A percentile compares a stretch with the other conserved stretches of the same genome.
phyloP scores from a whole-genome alignment of 2,329 filamentous ascomycete species.

The Claviceps spartinae region DNA sequence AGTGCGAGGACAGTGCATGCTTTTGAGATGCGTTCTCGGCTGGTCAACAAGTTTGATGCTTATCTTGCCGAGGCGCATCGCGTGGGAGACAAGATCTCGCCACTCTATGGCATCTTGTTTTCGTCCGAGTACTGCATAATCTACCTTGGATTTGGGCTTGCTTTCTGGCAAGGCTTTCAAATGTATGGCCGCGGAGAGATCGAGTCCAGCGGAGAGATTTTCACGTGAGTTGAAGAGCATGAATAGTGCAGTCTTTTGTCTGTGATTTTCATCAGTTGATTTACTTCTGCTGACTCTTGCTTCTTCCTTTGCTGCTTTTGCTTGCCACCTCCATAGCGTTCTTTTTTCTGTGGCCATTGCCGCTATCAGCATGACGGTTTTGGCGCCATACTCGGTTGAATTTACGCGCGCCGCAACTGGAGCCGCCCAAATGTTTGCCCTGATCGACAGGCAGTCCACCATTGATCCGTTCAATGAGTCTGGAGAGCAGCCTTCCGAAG shows the following conservation, averaged over 20 bases:
- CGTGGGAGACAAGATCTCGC: conserved; percentile 24
- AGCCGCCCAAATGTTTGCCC: conserved; percentile 10
- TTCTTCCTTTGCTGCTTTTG: neutral
- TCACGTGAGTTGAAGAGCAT: conserved; percentile 17
- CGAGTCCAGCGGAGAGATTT: conserved; percentile 22
- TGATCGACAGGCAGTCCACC: neutral
- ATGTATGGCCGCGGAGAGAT: conserved; percentile 23
- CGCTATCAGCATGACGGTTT: conserved; percentile 20
- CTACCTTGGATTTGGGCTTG: conserved; percentile 27
- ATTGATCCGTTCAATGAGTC: conserved; percentile 16
- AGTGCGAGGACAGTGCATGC: conserved; percentile 29
- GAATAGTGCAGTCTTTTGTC: neutral
- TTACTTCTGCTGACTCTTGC: neutral
- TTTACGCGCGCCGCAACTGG: conserved; percentile 25
- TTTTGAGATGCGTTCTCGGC: conserved; percentile 25
- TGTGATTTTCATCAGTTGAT: neutral
- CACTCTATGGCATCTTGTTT: conserved; percentile 25
- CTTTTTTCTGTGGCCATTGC: conserved; percentile 26
- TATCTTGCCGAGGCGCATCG: conserved; percentile 23
- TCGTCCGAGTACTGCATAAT: conserved; percentile 26
- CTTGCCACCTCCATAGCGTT: conserved; percentile 14
- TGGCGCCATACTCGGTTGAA: conserved; percentile 24
- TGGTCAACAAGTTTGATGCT: conserved; percentile 25
- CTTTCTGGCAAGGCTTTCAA: conserved; percentile 31
- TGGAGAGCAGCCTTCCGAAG: conserved; percentile 8